Evolutionary conservation across 768 basidiomycete genomes (phyloP), one percentile per base, ranked within the genome.

Genomic region (Psilocybe tampanensis): DNA sequence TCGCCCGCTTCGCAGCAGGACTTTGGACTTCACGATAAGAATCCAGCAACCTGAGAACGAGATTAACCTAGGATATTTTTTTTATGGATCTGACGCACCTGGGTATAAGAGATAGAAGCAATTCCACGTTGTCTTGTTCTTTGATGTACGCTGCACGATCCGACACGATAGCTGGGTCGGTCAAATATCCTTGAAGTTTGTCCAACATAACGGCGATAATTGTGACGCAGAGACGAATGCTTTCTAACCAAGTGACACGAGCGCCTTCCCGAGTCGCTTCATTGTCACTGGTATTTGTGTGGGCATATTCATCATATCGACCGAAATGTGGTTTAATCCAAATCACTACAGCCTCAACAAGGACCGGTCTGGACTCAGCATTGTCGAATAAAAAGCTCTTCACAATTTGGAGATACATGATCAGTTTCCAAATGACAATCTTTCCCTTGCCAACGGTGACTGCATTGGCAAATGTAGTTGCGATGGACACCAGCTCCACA

Each of bases 281-380:
- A 2, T 83, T 74, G 60, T 95, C 94, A 53, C 79, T 85, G 1
- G 83, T 72, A 53, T 81, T 79, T 12, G 81, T 81, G 60, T 86
- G 82, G 18, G 78, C 68, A 62, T 85, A 90, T 71, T 95, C 95
- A 60, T 98, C 94, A 66, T 89, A 98, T 24, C 85, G 84, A 22
- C 95, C 95, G 65, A 98, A 92, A 70, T 95, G 88, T 1, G 95
- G 94, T 68, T 95, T 96, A 62, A 98, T 89, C 95, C 95, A 98
- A 19, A 89, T 83, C 9, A 95, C 87, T 23, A 98, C 86, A 18
- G 89, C 86, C 61, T 97, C 95, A 7, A 96, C 87, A 2, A 98
- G 77, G 5, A 90, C 73, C 1, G 88, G 80, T 24, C 96, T 86
- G 13, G 90, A 88, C 52, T 91, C 81, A 0, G 89, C 74, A 56